phyloP scores from a whole-genome alignment of 1,284 basidiomycete genomes.

The Cutaneotrichosporon daszewskae region DNA sequence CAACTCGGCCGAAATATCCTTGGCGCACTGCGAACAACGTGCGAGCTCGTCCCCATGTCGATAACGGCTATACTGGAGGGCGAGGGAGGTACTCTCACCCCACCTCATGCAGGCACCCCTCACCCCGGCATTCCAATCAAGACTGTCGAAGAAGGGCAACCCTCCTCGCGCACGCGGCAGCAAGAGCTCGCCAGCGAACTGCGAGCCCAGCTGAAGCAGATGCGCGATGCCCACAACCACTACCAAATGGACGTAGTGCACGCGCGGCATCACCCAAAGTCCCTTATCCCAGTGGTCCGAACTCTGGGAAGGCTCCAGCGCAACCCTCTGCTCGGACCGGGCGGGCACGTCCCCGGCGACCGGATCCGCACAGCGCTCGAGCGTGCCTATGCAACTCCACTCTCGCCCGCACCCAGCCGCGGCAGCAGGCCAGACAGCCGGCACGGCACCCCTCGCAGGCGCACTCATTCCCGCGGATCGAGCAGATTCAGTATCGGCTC shows the following conservation, averaged over 20 bases:
- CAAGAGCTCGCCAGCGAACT: conserved; percentile 24
- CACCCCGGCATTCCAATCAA: too few species aligned
- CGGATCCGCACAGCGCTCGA: conserved; percentile 36
- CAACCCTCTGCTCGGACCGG: conserved; percentile 37
- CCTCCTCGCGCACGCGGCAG: conserved; percentile 12
- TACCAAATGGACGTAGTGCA: conserved; percentile 26
- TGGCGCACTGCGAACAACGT: conserved; percentile 18
- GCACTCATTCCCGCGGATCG: neutral
- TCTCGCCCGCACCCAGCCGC: neutral
- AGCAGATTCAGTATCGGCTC: neutral
- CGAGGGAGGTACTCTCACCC: neutral
- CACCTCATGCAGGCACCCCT: too few species aligned
- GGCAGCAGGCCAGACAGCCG: neutral
- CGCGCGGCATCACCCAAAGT: conserved; percentile 12
- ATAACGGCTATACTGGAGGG: conserved; percentile 23
- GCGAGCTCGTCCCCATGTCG: conserved; percentile 31
- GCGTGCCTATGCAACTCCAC: conserved; percentile 17
- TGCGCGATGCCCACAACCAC: conserved; percentile 16
- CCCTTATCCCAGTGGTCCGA: conserved; percentile 23
- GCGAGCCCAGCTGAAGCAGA: conserved; percentile 11
- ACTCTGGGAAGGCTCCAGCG: conserved; percentile 27
- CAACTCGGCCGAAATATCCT: conserved; percentile 24
- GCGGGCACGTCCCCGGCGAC: conserved; percentile 39
- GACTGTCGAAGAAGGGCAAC: too few species aligned
- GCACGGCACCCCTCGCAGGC: neutral